Evolutionary conservation across 192 early-diverging fungal species (phyloP).

Genomic region (Gonapodya sp.): DNA sequence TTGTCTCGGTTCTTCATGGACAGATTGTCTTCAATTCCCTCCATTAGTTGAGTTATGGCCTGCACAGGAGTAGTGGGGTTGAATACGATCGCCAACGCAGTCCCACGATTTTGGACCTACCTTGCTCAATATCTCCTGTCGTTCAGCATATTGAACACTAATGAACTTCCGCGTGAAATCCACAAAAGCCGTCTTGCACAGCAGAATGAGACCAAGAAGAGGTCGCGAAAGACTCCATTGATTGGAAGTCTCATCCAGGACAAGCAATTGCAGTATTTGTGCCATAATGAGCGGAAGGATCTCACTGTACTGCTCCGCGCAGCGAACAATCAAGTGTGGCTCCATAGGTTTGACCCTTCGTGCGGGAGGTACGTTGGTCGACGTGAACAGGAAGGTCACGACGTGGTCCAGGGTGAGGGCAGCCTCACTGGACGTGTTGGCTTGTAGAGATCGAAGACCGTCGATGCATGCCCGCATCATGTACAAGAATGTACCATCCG

Average conservation of each 20-base stretch:
- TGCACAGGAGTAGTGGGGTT: too few species aligned
- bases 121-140: constrained; percentile 32
- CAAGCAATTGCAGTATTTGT: constrained; percentile 58
- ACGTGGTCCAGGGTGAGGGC: constrained; percentile 65
- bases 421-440: constrained; percentile 43
- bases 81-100: not conserved
- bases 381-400: constrained; percentile 54
- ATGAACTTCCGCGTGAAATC: constrained; percentile 45
- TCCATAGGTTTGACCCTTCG: constrained; percentile 8
- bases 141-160: constrained; percentile 35
- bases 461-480: constrained; percentile 67
- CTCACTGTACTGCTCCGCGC: constrained; percentile 43
- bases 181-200: constrained; percentile 49
- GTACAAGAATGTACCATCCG: constrained; percentile 39
- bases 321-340: constrained; percentile 44
- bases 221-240: constrained; percentile 78
- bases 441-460: constrained; percentile 53
- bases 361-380: not conserved
- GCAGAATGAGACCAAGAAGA: constrained; percentile 63
- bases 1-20: constrained; percentile 46
- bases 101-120: constrained; percentile 10
- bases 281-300: constrained; percentile 53
- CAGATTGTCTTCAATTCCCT: constrained; percentile 44
- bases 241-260: constrained; percentile 72
- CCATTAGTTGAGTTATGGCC: constrained; percentile 45